Base-by-base conservation (phyloP, 1,139 yeast species). In the Ogataea hybrid region DNA sequence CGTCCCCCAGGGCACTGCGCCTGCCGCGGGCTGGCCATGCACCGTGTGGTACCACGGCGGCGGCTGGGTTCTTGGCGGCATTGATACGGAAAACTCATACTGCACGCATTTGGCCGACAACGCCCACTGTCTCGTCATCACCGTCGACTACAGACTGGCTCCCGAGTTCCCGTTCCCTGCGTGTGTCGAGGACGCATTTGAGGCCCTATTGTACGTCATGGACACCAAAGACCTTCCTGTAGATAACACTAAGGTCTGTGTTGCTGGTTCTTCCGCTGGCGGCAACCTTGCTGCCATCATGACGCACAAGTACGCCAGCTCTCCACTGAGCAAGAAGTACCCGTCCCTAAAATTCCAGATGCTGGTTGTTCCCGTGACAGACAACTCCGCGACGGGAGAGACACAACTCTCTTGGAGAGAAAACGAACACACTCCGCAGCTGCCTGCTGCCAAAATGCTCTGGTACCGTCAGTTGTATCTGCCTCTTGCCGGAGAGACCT, bases 111-210 rank as follows among this genome's bases (percentile, higher is more conserved):
- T 69, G 30, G 71, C 73, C 15, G 66, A 65, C 22, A 46, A 55
- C 38, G 62, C 68, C 15, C 47, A 64, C 32, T 68, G 74, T 45
- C 52, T 68, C 8, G 74, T 69, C 11, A 53, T 69, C 20, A 57
- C 65, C 11, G 67, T 71, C 7, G 75, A 72, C 49, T 72, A 72
- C 52, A 50, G 77, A 29, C 55, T 70, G 39, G 77, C 77, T 0
- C 81, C 81, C 2, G 77, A 75, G 51, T 54, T 63, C 44, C 76
- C 77, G 12, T 75, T 64, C 49, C 81, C 81, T 3, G 73, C 75
- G 6, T 66, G 71, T 36, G 68, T 70, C 4, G 68, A 73, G n/a
- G 79, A 74, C 54, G 54, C 75, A 16, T 71, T 59, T 52, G 76
- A 68, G 37, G 58, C 67, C 7, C 45, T 59, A 9, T 25, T 56